Base-by-base conservation (phyloP, 257 asterid genomes). In the Hygrophila difformis region DNA sequence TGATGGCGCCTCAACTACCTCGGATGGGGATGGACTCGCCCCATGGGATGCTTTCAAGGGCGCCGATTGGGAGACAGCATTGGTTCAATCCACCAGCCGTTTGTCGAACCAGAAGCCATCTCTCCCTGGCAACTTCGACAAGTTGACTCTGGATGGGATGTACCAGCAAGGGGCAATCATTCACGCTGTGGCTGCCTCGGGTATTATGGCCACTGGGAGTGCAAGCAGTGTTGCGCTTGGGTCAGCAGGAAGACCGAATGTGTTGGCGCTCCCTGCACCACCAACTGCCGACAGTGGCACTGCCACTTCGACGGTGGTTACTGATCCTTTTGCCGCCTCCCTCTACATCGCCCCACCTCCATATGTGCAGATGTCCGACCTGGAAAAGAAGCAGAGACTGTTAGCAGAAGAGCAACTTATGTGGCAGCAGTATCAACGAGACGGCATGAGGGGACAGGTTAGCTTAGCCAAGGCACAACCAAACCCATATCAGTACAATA, bases 41-140 rank as follows among this genome's bases (percentile, higher is more conserved):
- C 82, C 97, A 1, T 91, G 99, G 99, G 87, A 82, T 33, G 87
- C 96, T 10, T 86, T 91, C 74, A 66, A 59, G 2, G 85, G 76
- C 8, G 50, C 82, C 3, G 94, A 91, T 19, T 91, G 99, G 99
- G 99, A 91, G 26, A 58, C 70, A 1, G 74, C 89, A 0, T 63
- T 91, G 1, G 89, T 82, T 29, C 89, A 80, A 38, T 66, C 95
- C 1, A 70, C 79, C 1, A 86, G 94, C 64, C 93, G 78, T 40
- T 56, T 86, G 55, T 66, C 82, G 1, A 83, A 74, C 76, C 97
- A 83, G 39, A 70, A 71, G 53, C 57, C 68, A 5, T 56, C 81
- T 1, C 71, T 83, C 2, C 84, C 95, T 0, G 83, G 92, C 3
- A 95, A 93, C 2, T 74, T 86, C 9, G 71, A 70, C 45, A 57